A percentile compares a stretch with the other conserved stretches of the same genome.
These are phyloP conservation scores for Phytopythium vexans DNA, from an alignment of 352 stramenopile genomes.

Conservation along the genomic window DNA sequence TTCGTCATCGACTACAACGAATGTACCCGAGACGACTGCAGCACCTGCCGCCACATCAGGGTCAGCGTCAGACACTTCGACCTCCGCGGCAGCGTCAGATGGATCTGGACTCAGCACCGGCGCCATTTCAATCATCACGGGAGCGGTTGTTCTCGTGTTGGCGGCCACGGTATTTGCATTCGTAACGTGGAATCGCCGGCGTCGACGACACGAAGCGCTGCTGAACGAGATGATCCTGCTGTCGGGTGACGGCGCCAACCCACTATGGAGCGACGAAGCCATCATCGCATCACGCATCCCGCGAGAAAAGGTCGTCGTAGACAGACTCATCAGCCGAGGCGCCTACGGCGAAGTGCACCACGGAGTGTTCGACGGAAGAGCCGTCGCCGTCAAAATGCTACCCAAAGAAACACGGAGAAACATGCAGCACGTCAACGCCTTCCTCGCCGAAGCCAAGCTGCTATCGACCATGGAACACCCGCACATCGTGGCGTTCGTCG, in stretches of 20 bases:
- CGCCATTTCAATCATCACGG: no score
- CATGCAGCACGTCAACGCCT: slow-evolving; percentile 11
- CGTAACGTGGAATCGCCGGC: neutral
- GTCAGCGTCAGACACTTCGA: no score
- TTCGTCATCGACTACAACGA: no score
- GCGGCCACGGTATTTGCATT: no score
- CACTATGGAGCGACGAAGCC: neutral
- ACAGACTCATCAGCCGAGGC: slow-evolving; percentile 13
- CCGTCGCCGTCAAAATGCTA: slow-evolving; percentile 29
- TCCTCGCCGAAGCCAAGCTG: slow-evolving; percentile 22
- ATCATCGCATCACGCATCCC: slow-evolving; percentile 2
- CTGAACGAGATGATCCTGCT: no score
- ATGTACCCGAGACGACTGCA: no score
- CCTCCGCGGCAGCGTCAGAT: no score
- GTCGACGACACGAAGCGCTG: neutral
- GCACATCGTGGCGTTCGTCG: slow-evolving; percentile 22
- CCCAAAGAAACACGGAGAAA: slow-evolving; percentile 10
- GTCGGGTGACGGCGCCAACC: no score
- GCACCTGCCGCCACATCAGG: no score
- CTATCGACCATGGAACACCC: slow-evolving; percentile 15
- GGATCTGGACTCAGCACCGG: no score
- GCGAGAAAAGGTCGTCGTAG: neutral
- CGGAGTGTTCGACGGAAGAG: slow-evolving; percentile 10
- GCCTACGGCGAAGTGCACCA: slow-evolving; percentile 24
- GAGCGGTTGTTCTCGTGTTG: no score